phyloP scores from a whole-genome alignment of 208 protist genomes.

The Wallacemonas sp. region DNA sequence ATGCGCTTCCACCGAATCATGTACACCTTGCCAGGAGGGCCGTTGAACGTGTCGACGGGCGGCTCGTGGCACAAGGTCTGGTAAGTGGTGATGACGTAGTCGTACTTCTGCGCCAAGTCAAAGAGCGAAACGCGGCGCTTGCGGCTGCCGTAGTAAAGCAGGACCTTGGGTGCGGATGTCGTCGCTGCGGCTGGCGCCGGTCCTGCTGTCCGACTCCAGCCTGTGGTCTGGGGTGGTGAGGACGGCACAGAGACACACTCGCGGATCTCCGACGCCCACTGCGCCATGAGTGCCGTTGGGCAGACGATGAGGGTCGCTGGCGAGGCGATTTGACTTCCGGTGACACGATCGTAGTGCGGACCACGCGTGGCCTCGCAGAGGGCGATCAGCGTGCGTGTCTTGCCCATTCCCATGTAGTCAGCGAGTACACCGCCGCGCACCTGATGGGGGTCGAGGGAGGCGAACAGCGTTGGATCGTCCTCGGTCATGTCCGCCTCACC shows the following conservation, averaged over 20 bases:
- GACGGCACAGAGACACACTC: slow-evolving; percentile 20
- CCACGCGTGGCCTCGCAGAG: slow-evolving; percentile 61
- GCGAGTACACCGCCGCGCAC: slow-evolving; percentile 67
- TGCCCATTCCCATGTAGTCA: slow-evolving; percentile 79
- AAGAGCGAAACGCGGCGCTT: slow-evolving; percentile 42
- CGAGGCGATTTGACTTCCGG: slow-evolving; percentile 54
- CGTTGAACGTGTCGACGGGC: slow-evolving; percentile 6
- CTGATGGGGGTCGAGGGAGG: not conserved
- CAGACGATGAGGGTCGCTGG: slow-evolving; percentile 76
- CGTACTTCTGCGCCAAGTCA: slow-evolving; percentile 62
- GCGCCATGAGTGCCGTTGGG: slow-evolving; percentile 56
- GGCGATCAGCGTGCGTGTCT: slow-evolving; percentile 67
- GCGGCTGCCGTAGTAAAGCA: slow-evolving; percentile 69
- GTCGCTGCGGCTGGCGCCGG: slow-evolving; percentile 7
- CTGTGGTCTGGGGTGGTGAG: not conserved
- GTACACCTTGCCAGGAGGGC: slow-evolving; percentile 49
- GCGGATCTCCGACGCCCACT: slow-evolving; percentile 72
- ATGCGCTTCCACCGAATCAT: slow-evolving; percentile 85
- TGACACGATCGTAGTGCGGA: slow-evolving; percentile 37
- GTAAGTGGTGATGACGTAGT: slow-evolving; percentile 83
- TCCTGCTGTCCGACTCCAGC: no score
- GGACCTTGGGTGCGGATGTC: slow-evolving; percentile 31
- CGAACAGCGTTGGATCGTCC: not conserved
- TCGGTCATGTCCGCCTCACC: not conserved
- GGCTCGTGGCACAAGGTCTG: slow-evolving; percentile 51